phyloP scores from a whole-genome alignment of 23 red algal genomes.

The Gracilariopsis chorda region DNA sequence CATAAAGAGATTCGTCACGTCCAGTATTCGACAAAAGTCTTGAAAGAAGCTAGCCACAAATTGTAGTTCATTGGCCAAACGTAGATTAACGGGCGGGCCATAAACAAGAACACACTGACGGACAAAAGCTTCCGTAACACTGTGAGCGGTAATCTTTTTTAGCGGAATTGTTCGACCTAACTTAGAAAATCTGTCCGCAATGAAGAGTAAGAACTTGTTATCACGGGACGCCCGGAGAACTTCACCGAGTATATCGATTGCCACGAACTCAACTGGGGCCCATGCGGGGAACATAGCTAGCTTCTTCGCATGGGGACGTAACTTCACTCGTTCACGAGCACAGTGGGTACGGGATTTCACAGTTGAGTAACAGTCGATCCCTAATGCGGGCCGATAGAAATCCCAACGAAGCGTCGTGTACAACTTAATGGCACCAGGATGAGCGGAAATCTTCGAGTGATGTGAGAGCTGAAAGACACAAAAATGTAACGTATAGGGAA shows the following conservation, averaged over 20 bases:
- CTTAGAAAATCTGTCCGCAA: conserved; percentile 14
- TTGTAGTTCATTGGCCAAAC: conserved; percentile 10
- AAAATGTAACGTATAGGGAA: no score
- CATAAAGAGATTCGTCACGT: conserved; percentile 4
- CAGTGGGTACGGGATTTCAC: no score
- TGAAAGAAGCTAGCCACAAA: conserved; percentile 30
- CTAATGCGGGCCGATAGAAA: no score
- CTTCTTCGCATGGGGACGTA: no score
- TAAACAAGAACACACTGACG: conserved; percentile 5
- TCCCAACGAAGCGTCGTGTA: no score
- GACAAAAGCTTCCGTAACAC: not conserved
- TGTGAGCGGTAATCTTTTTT: not conserved
- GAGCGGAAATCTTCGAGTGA: no score
- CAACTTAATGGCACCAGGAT: no score
- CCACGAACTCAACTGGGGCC: not conserved
- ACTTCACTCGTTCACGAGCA: no score
- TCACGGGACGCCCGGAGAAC: not conserved
- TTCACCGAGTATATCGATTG: not conserved
- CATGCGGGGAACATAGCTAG: not conserved
- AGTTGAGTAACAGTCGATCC: no score
- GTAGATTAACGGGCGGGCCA: not conserved
- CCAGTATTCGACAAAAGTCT: conserved; percentile 20
- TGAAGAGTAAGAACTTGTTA: not conserved
- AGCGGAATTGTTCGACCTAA: not conserved
- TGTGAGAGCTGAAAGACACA: no score